Evolutionary conservation across 495 filamentous ascomycete species (phyloP), one percentile per base, ranked within the genome.

Genomic region (Apodospora peruviana): DNA sequence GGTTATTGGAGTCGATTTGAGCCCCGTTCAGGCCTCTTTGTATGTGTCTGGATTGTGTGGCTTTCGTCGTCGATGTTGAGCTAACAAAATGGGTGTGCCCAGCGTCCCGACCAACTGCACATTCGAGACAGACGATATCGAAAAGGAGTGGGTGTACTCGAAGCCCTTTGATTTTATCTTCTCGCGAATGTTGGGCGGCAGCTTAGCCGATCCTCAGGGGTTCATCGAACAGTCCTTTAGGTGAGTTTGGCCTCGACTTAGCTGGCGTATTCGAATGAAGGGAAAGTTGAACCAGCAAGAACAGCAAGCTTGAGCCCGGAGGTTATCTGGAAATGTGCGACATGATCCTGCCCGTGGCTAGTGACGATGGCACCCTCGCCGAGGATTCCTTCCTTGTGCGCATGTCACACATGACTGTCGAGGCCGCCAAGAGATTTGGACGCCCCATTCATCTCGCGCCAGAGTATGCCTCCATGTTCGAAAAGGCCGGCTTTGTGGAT

Each of bases 401-500:
- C 5, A 21, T 40, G 24, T 24, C 17, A 4, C 18, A 48, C 25
- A 18, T 27, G 45, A 27, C 20, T 16, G n/a, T 48, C n/a, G 36
- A 48, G 20, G 45, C 45, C 5, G n/a, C 11, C 36, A 17, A 24
- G 20, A 25, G 25, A 4, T 19, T 48, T n/a, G 36, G 45, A 20
- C 36, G 45, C 14, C 22, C n/a, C 1, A 16, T 48, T 4, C 20
- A 40, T 18, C 22, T 48, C 3, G 36, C 45, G 36, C 45, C 36
- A n/a, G n/a, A 23, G 23, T 48, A 48, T 24, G n/a, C 21, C 22
- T 12, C 11, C 10, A 2, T 48, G 45, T 25, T 48, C 20, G 36
- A 40, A 23, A 23, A 17, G 5, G 45, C 36, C 10, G 45, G 45
- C n/a, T 48, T 48, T 11, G 37, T 40, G 9, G 45, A 29, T n/a